phyloP scores from a whole-genome alignment of 441 rosid genomes.

The Hura crepitans region DNA sequence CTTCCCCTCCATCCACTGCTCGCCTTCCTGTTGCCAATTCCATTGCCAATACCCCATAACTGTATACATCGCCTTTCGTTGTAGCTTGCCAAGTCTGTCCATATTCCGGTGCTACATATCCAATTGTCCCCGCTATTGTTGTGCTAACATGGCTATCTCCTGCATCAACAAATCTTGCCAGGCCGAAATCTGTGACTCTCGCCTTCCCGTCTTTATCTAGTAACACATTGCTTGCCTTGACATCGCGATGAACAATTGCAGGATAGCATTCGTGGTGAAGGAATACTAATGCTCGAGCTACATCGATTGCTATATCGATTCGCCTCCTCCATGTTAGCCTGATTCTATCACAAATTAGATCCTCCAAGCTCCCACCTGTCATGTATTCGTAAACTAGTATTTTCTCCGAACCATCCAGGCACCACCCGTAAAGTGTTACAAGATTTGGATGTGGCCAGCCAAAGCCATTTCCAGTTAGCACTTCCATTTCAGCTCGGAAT shows the following conservation, averaged over 20 bases:
- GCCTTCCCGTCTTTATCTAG: slow-evolving; percentile 66
- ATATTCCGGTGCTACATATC: slow-evolving; percentile 91
- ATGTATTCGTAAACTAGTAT: slow-evolving; percentile 79
- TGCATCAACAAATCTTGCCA: slow-evolving; percentile 62
- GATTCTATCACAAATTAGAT: slow-evolving; percentile 51
- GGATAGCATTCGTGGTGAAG: slow-evolving; percentile 88
- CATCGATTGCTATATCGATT: slow-evolving; percentile 55
- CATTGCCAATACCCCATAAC: slow-evolving; percentile 77
- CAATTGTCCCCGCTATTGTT: slow-evolving; percentile 79
- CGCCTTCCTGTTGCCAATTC: slow-evolving; percentile 84
- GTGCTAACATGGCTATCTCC: slow-evolving; percentile 91
- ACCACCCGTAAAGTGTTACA: slow-evolving; percentile 87
- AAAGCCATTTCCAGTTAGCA: slow-evolving; percentile 56
- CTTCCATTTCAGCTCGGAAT: slow-evolving; percentile 89
- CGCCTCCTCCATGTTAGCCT: slow-evolving; percentile 62
- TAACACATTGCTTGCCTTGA: slow-evolving; percentile 87
- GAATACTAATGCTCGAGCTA: slow-evolving; percentile 68
- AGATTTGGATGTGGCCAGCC: slow-evolving; percentile 95
- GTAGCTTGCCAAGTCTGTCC: slow-evolving; percentile 93
- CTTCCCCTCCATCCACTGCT: slow-evolving; percentile 87
- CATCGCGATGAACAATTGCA: slow-evolving; percentile 83
- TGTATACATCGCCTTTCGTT: slow-evolving; percentile 86
- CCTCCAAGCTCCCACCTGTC: slow-evolving; percentile 86
- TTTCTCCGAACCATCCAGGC: slow-evolving; percentile 68
- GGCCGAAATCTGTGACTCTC: slow-evolving; percentile 79